Percentiles rank a stretch among this genome's conserved stretches.
These are phyloP conservation scores for Sarocladium oryzae DNA, from an alignment of 2,329 filamentous ascomycete species.

Conservation along the genomic window DNA sequence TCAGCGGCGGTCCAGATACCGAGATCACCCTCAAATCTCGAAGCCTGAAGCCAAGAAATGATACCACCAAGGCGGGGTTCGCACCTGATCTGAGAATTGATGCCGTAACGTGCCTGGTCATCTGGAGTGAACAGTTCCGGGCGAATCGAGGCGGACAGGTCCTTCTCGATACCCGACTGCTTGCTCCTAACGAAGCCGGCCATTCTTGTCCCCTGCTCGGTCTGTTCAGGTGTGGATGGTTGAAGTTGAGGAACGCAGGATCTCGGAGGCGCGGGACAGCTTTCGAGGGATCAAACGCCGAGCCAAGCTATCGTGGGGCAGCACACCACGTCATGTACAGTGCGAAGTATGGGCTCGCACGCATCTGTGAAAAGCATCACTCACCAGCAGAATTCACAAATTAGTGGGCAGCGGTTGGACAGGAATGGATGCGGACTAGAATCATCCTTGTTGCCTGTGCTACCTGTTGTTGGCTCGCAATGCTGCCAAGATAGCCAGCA, in stretches of 20 bases:
- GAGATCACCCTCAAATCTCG: slow-evolving; percentile 22
- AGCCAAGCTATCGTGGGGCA: slow-evolving; percentile 8
- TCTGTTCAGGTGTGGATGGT: background rate
- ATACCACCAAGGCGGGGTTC: slow-evolving; percentile 11
- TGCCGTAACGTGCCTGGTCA: slow-evolving; percentile 75
- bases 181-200: slow-evolving; percentile 83
- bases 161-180: slow-evolving; percentile 86
- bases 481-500: no score
- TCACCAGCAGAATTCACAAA: background rate
- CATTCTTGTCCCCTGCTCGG: slow-evolving; percentile 46
- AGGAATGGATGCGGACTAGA: background rate
- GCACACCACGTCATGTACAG: slow-evolving; percentile 9
- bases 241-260: background rate
- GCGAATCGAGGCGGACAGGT: slow-evolving; percentile 75
- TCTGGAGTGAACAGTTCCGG: slow-evolving; percentile 76
- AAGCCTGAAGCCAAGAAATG: slow-evolving; percentile 17
- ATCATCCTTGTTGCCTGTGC: background rate
- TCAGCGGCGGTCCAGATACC: no score
- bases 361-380: background rate
- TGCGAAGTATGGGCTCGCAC: slow-evolving; percentile 3
- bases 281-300: background rate
- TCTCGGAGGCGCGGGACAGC: slow-evolving; percentile 1
- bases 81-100: slow-evolving; percentile 68
- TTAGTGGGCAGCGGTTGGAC: background rate
- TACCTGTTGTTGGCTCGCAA: background rate